Evolutionary conservation across 768 basidiomycete genomes (phyloP), one percentile per base, ranked within the genome.

Genomic region (Tricholoma bakamatsutake): DNA sequence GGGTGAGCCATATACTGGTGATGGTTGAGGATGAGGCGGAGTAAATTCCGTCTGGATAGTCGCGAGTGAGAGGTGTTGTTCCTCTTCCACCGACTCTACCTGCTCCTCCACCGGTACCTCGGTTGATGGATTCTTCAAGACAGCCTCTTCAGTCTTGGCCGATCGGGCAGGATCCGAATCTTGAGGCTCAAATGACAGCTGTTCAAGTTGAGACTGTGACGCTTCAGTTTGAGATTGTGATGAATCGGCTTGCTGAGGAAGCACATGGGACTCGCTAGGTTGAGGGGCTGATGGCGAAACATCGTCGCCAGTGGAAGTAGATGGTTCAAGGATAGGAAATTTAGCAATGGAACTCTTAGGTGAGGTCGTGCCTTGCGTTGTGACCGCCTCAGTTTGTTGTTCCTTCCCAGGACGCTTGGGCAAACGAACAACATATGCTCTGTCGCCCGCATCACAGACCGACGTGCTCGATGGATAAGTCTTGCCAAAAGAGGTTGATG

Each of bases 1-100:
- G 13, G 87, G 80, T 8, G 90, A 84, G n/a, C 79, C 77, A 58
- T 81, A 90, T 1, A 78, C 76, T 10, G 87, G 83, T 1, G 88
- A 82, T 40, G 70, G 66, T 52, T 76, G 74, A 5, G 71, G 58
- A 33, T 71, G 49, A 4, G 76, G 75, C 1, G 76, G 75, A 13
- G 73, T 73, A 60, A 76, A 80, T 15, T 69, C 68, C 4, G 77
- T 73, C 59, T 76, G 75, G 24, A 80, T 59, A 50, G 72, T 68
- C 27, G 75, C 69, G 28, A 78, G 67, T n/a, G 70, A 54, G 37
- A 72, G 70, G 47, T 67, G 70, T 43, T 71, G 71, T 35, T 64
- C 64, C n/a, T 54, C 37, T 17, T 42, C 43, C n/a, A 59, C 17
- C n/a, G 7, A 53, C 12, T 52, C 40, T 28, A 57, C 30, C 17